These are phyloP conservation scores for Withania somnifera DNA, from an alignment of 305 asterid genomes.

Conservation along the genomic window DNA sequence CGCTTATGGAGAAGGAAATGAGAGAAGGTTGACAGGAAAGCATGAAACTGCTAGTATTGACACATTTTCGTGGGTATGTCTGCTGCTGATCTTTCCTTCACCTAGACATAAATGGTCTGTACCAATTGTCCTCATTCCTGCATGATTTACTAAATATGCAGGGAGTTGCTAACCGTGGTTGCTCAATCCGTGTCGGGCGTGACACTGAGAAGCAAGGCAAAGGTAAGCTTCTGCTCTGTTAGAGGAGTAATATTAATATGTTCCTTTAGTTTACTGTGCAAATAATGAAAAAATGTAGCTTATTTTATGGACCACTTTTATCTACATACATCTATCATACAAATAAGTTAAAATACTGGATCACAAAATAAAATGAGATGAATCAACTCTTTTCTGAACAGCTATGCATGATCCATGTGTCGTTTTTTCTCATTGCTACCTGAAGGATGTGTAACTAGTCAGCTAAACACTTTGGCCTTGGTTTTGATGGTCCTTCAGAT, in stretches of 20 bases:
- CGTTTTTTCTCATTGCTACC: not conserved
- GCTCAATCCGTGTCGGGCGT: constrained; percentile 98
- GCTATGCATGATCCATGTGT: not conserved
- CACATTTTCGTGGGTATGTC: constrained; percentile 76
- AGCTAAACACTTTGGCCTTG: not conserved
- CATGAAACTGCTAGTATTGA: constrained; percentile 87
- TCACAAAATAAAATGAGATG: not conserved
- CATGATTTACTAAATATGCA: constrained; percentile 15
- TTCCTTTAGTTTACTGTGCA: not conserved
- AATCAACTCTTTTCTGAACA: not conserved
- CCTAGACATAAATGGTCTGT: not conserved
- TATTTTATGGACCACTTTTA: not conserved
- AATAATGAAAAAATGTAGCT: not conserved
- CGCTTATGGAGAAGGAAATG: constrained; percentile 97
- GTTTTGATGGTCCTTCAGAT: not conserved
- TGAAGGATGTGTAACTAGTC: not conserved
- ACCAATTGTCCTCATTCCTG: not conserved
- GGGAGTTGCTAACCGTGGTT: constrained; percentile 99
- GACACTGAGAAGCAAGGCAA: constrained; percentile 90
- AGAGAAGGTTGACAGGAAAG: constrained; percentile 91
- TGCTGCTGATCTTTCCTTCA: not conserved
- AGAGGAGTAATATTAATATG: not conserved
- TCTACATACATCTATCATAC: not conserved
- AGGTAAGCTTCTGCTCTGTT: constrained; percentile 28
- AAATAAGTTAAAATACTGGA: not conserved